phyloP scores from a whole-genome alignment of 176 grass and related monocot species.

The Triticum monococcum region DNA sequence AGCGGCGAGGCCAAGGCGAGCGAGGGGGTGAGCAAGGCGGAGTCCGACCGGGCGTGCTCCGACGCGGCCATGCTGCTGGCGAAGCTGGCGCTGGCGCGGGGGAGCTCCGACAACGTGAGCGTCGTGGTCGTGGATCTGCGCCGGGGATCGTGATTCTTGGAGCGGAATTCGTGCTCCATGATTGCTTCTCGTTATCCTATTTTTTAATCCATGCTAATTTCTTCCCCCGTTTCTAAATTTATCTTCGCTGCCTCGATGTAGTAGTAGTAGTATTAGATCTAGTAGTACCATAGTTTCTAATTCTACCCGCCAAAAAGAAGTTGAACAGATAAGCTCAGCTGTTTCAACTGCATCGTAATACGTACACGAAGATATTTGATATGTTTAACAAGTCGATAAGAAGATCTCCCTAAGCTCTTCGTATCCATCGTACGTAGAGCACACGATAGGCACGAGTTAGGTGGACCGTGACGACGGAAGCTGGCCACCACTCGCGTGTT shows the following conservation, averaged over 20 bases:
- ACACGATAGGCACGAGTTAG: background rate
- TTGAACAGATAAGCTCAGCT: slow-evolving; percentile 2
- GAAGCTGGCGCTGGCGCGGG: slow-evolving; percentile 88
- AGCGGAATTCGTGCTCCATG: slow-evolving; percentile 25
- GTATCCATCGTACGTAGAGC: background rate
- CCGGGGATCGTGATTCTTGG: slow-evolving; percentile 32
- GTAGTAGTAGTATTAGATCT: background rate
- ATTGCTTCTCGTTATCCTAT: background rate
- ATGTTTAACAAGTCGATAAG: background rate
- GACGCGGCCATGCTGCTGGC: slow-evolving; percentile 88
- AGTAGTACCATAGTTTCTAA: background rate
- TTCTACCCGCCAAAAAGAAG: background rate
- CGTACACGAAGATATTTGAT: background rate
- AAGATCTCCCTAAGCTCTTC: background rate
- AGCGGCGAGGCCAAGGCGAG: background rate
- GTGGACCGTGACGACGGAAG: background rate
- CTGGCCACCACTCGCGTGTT: background rate
- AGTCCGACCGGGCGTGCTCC: slow-evolving; percentile 68
- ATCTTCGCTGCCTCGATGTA: background rate
- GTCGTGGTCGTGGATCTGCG: slow-evolving; percentile 88
- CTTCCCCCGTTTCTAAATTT: background rate
- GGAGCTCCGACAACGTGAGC: slow-evolving; percentile 81
- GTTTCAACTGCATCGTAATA: background rate
- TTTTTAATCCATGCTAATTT: slow-evolving; percentile 9
- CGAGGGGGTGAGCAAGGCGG: slow-evolving; percentile 15